Evolutionary conservation across 2,329 filamentous ascomycete genomes (phyloP).

Genomic region (Exophiala phaeomuriformis): DNA sequence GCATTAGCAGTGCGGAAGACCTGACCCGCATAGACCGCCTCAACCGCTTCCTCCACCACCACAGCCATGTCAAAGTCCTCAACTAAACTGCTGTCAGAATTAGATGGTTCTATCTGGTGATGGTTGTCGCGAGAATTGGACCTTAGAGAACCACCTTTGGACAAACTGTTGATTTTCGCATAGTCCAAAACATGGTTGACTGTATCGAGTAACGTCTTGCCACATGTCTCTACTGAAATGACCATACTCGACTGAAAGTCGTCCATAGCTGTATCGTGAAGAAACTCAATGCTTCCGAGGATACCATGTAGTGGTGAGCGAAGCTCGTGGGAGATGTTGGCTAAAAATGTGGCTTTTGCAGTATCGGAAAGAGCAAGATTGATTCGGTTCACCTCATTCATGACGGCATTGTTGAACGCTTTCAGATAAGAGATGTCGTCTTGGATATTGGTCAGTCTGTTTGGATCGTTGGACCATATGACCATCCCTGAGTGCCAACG

Average conservation of each 20-base stretch:
- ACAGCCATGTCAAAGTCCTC: slow-evolving; percentile 32
- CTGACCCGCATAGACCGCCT: slow-evolving; percentile 49
- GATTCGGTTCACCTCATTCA: slow-evolving; percentile 39
- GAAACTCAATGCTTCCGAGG: slow-evolving; percentile 37
- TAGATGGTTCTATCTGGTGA: slow-evolving; percentile 4
- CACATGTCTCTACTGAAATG: slow-evolving; percentile 38
- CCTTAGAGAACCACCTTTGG: slow-evolving; percentile 5
- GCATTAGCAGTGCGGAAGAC: slow-evolving; percentile 22
- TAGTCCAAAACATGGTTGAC: slow-evolving; percentile 44
- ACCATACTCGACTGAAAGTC: slow-evolving; percentile 37
- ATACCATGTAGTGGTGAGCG: slow-evolving; percentile 40
- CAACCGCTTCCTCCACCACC: slow-evolving; percentile 37
- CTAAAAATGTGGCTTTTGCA: slow-evolving; percentile 40
- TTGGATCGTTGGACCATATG: slow-evolving; percentile 37
- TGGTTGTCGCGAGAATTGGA: slow-evolving; percentile 1
- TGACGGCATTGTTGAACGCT: slow-evolving; percentile 38
- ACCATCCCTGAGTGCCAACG: slow-evolving; percentile 43
- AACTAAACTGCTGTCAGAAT: slow-evolving; percentile 25
- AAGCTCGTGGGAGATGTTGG: slow-evolving; percentile 40
- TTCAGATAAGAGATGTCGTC: slow-evolving; percentile 37
- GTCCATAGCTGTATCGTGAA: slow-evolving; percentile 35
- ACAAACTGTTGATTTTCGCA: slow-evolving; percentile 46
- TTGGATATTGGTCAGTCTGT: slow-evolving; percentile 31
- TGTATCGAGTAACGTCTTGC: slow-evolving; percentile 38
- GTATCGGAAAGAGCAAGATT: slow-evolving; percentile 38